These are phyloP conservation scores for Achaetomiella virescens DNA, from an alignment of 495 filamentous ascomycete genomes.

Conservation along the genomic window DNA sequence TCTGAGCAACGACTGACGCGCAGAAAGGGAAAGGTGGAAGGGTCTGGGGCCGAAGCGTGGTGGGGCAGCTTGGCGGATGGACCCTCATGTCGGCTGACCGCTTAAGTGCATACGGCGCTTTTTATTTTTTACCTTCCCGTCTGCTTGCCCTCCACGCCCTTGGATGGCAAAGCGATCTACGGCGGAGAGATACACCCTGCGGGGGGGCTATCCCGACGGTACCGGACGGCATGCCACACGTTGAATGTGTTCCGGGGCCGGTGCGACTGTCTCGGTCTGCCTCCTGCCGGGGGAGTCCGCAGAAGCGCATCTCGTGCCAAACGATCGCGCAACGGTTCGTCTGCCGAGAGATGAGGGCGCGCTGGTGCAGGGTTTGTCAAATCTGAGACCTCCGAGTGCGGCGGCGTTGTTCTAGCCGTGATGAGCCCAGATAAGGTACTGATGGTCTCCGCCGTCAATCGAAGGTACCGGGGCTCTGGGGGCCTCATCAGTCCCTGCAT, in stretches of 20 bases:
- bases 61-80: background rate
- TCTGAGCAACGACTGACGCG: background rate
- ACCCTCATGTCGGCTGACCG: background rate
- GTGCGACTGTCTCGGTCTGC: background rate
- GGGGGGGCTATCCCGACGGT: background rate
- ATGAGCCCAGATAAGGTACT: no score
- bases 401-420: no score
- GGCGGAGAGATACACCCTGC: background rate
- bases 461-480: background rate
- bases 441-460: no score
- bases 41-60: background rate
- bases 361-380: no score
- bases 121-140: no score
- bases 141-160: no score
- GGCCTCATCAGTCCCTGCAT: slow-evolving; percentile 3
- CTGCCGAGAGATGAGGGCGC: no score
- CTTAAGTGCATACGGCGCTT: background rate
- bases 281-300: no score
- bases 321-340: no score
- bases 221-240: background rate
- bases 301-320: no score
- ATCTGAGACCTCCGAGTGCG: no score
- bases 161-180: background rate
- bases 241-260: background rate
- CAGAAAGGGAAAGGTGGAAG: background rate